Percentiles rank a stretch among this genome's conserved stretches.
phyloP scores from a whole-genome alignment of 108 stramenopile species.

The Fragilaria crotonensis region DNA sequence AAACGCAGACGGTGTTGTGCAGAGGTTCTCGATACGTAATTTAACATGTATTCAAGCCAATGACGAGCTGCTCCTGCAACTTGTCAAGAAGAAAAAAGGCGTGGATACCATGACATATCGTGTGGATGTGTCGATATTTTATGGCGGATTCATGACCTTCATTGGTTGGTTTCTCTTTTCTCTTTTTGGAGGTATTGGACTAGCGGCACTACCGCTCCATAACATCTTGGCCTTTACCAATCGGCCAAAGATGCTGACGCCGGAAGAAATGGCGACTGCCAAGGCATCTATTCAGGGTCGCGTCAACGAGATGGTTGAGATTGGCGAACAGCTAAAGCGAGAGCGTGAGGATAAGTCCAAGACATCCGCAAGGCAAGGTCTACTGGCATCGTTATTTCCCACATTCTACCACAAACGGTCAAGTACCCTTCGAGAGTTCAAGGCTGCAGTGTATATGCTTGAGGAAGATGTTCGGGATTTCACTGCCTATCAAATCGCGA shows the following conservation, averaged over 20 bases:
- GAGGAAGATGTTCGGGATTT: constrained; percentile 81
- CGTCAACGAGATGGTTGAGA: constrained; percentile 82
- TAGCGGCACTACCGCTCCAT: constrained; percentile 90
- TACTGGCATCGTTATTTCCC: constrained; percentile 28
- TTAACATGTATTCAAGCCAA: constrained; percentile 23
- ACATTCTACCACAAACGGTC: constrained; percentile 48
- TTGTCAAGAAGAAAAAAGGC: constrained; percentile 10
- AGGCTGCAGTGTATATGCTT: constrained; percentile 84
- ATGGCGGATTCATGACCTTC: constrained; percentile 87
- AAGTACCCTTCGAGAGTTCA: constrained; percentile 77
- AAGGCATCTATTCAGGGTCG: constrained; percentile 74
- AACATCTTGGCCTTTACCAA: constrained; percentile 62
- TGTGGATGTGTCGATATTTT: constrained; percentile 68
- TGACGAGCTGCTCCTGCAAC: constrained; percentile 22
- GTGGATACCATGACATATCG: constrained; percentile 21
- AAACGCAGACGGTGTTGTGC: background rate
- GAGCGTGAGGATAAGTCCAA: constrained; percentile 59
- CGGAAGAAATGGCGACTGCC: constrained; percentile 77
- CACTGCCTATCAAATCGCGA: constrained; percentile 40
- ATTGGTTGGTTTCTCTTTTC: constrained; percentile 96
- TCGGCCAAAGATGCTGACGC: constrained; percentile 82
- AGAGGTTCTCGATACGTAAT: constrained; percentile 18
- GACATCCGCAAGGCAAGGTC: constrained; percentile 15
- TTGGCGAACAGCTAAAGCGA: constrained; percentile 83
- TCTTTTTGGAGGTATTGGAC: constrained; percentile 90